Conservation (phyloP, 345 rosid genomes). For the Acer negundo region DNA sequence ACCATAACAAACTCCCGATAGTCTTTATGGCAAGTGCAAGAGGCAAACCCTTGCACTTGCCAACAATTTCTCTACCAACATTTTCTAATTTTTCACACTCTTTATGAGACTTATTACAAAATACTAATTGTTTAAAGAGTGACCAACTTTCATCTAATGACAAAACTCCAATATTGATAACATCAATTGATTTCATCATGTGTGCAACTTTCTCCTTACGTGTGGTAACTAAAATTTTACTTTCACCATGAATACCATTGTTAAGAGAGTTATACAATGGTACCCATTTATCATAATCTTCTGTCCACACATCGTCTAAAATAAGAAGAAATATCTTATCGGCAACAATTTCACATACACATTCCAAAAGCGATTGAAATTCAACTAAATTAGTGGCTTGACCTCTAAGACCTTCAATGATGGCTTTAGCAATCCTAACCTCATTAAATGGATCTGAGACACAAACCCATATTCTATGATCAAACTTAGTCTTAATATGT, state of each 20-base stretch:
- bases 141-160: not conserved
- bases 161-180: not conserved
- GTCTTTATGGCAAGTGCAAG: not conserved
- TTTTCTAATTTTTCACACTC: not conserved
- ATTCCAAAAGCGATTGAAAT: not conserved
- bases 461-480: slow-evolving; percentile 6
- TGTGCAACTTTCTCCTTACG: slow-evolving; percentile 7
- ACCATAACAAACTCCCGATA: not conserved
- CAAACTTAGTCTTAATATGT: not conserved
- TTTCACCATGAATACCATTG: not conserved
- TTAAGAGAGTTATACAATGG: not conserved
- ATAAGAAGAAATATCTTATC: slow-evolving; percentile 21
- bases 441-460: not conserved
- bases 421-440: too few species aligned
- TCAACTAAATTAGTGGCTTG: not conserved
- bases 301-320: slow-evolving; percentile 30
- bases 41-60: slow-evolving; percentile 24
- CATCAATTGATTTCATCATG: not conserved
- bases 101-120: not conserved
- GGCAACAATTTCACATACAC: not conserved
- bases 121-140: not conserved
- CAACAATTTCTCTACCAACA: not conserved
- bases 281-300: slow-evolving; percentile 11
- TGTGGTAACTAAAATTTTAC: slow-evolving; percentile 22
- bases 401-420: too few species aligned